These are phyloP conservation scores for Canavalia gladiata DNA, from an alignment of 306 rosid genomes.

Conservation along the genomic window DNA sequence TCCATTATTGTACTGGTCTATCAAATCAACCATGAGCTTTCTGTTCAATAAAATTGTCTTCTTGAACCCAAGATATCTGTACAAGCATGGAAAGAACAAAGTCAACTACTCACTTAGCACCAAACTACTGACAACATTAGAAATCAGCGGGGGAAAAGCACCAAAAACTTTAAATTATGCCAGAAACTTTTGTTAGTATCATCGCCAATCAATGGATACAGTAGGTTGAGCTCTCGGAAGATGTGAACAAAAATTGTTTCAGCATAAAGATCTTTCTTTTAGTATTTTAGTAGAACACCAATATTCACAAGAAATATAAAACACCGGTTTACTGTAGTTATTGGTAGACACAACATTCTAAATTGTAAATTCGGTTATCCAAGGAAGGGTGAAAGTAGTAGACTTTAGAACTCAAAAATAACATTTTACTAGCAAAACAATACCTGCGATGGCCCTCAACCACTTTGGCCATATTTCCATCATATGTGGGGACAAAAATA, in stretches of 20 bases:
- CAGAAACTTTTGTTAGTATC: not conserved
- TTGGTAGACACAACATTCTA: conserved; percentile 6
- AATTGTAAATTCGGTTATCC: not conserved
- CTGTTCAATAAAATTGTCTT: conserved; percentile 84
- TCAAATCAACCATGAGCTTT: conserved; percentile 83
- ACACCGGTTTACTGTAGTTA: not conserved
- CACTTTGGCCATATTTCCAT: conserved; percentile 99
- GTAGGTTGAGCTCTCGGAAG: not conserved
- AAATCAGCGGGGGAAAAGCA: not conserved
- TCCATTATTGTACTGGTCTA: conserved; percentile 73
- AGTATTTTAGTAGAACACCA: not conserved
- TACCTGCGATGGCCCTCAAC: conserved; percentile 99
- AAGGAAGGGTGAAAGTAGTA: not conserved
- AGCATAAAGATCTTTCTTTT: not conserved
- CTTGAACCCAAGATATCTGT: conserved; percentile 92
- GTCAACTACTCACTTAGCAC: conserved; percentile 41
- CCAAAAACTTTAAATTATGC: not conserved
- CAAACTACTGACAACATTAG: not conserved
- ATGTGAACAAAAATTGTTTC: conserved; percentile 26
- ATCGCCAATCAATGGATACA: not conserved
- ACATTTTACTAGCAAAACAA: conserved; percentile 22
- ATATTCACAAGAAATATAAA: not conserved
- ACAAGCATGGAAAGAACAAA: conserved; percentile 40
- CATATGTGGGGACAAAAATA: conserved; percentile 96
- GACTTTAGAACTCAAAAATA: not conserved